These are phyloP conservation scores for Meyerozyma carpophila DNA, from an alignment of 1,139 yeast species.

Conservation along the genomic window DNA sequence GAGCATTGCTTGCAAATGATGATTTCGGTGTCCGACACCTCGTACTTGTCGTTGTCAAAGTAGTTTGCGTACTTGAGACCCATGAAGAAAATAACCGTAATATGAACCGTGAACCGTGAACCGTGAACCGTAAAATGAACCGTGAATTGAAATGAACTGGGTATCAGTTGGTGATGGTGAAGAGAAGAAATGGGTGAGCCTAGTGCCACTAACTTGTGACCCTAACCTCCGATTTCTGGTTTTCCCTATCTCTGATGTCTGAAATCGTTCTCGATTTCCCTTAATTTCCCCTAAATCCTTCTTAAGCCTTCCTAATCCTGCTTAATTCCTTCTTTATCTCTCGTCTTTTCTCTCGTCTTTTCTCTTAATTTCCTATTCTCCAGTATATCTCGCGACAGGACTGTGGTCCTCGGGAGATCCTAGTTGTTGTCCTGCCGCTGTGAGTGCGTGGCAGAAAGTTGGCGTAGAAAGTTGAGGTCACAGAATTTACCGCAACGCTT, in stretches of 20 bases:
- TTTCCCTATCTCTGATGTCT: too few relatives aligned
- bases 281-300: too few relatives aligned
- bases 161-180: not conserved
- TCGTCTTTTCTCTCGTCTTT: too few relatives aligned
- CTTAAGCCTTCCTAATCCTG: too few relatives aligned
- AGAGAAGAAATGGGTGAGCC: too few relatives aligned
- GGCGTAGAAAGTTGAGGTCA: not conserved
- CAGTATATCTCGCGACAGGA: not conserved
- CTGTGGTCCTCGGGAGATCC: not conserved
- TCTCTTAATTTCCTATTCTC: too few relatives aligned
- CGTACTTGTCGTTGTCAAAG: slow-evolving; percentile 16
- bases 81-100: slow-evolving; percentile 4
- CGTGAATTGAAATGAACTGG: not conserved
- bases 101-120: not conserved
- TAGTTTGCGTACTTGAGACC: slow-evolving; percentile 11
- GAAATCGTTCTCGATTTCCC: too few relatives aligned
- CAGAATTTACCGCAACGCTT: not conserved
- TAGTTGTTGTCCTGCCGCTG: not conserved
- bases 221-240: too few relatives aligned
- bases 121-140: not conserved
- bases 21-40: slow-evolving; percentile 32
- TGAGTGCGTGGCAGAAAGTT: not conserved
- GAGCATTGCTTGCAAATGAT: slow-evolving; percentile 49
- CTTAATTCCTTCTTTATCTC: too few relatives aligned
- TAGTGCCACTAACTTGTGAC: too few relatives aligned